These are phyloP conservation scores for Mortierella sp. DNA, from an alignment of 371 early-diverging fungal species.

Conservation along the genomic window DNA sequence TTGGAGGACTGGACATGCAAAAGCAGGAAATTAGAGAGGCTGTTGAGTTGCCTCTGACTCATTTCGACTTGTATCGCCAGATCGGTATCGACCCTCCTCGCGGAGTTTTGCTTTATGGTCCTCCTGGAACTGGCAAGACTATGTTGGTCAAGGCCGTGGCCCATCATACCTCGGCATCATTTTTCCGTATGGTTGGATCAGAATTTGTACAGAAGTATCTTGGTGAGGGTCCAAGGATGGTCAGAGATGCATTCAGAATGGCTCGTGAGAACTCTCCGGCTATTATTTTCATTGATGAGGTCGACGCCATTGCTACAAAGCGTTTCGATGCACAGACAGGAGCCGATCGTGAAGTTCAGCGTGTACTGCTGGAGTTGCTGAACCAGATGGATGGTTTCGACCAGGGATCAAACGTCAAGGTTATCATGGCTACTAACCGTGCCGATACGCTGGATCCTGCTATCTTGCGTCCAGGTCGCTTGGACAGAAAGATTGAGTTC, in stretches of 20 bases:
- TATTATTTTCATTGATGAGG: conserved; percentile 99
- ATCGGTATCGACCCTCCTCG: conserved; percentile 99
- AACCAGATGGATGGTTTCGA: conserved; percentile 99
- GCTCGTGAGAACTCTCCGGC: conserved; percentile 99
- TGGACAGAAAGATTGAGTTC: conserved; percentile 99
- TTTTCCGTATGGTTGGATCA: conserved; percentile 99
- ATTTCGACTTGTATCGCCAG: conserved; percentile 99
- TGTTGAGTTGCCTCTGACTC: conserved; percentile 99
- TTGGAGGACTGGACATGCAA: conserved; percentile 99
- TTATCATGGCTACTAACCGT: conserved; percentile 99
- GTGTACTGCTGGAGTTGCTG: conserved; percentile 98
- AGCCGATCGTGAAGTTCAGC: conserved; percentile 99
- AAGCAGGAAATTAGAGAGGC: conserved; percentile 99
- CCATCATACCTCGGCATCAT: conserved; percentile 99
- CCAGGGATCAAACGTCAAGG: conserved; percentile 98
- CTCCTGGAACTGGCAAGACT: conserved; percentile 98
- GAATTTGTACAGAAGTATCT: conserved; percentile 99
- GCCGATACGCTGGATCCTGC: conserved; percentile 99
- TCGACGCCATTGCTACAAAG: conserved; percentile 99
- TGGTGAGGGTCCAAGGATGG: conserved; percentile 99
- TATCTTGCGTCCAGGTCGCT: conserved; percentile 97
- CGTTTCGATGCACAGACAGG: conserved; percentile 99
- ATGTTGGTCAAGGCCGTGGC: conserved; percentile 99
- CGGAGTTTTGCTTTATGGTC: conserved; percentile 98
- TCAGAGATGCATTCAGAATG: conserved; percentile 98